Percentiles rank a stretch among this genome's conserved stretches.
Conservation (phyloP, 257 asterid species). For the Solanum pennellii region DNA sequence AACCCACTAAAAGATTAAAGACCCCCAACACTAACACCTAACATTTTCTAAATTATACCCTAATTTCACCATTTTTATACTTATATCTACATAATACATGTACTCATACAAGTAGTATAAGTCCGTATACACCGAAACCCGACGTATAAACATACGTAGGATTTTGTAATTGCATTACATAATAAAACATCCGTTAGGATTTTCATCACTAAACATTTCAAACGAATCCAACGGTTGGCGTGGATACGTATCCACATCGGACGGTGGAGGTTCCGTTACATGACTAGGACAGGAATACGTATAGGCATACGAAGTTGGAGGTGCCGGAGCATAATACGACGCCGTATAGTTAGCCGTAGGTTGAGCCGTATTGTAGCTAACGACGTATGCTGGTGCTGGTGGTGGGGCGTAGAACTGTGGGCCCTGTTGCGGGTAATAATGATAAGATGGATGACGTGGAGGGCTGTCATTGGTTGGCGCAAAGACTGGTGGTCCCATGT, state of each 20-base stretch:
- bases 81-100: not conserved
- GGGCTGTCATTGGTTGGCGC: slow-evolving; percentile 10
- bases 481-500: slow-evolving; percentile 9
- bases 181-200: slow-evolving; percentile 59
- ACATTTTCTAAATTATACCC: not conserved
- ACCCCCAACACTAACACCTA: not conserved
- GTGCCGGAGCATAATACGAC: slow-evolving; percentile 39
- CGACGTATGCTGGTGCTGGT: slow-evolving; percentile 32
- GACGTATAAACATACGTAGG: not conserved
- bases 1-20: not conserved
- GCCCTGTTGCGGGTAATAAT: slow-evolving; percentile 11
- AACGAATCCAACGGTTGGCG: slow-evolving; percentile 63
- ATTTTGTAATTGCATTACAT: slow-evolving; percentile 15
- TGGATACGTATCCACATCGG: slow-evolving; percentile 18
- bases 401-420: slow-evolving; percentile 10
- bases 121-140: not conserved
- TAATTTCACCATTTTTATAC: not conserved
- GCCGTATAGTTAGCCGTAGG: slow-evolving; percentile 37
- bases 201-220: slow-evolving; percentile 72
- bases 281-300: slow-evolving; percentile 15
- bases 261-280: slow-evolving; percentile 22
- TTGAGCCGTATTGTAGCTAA: slow-evolving; percentile 57
- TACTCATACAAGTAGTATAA: slow-evolving; percentile 29
- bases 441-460: slow-evolving; percentile 24
- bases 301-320: slow-evolving; percentile 34